These are phyloP conservation scores for Cantharellus cinnabarinus DNA, from an alignment of 768 basidiomycete genomes.

Conservation along the genomic window DNA sequence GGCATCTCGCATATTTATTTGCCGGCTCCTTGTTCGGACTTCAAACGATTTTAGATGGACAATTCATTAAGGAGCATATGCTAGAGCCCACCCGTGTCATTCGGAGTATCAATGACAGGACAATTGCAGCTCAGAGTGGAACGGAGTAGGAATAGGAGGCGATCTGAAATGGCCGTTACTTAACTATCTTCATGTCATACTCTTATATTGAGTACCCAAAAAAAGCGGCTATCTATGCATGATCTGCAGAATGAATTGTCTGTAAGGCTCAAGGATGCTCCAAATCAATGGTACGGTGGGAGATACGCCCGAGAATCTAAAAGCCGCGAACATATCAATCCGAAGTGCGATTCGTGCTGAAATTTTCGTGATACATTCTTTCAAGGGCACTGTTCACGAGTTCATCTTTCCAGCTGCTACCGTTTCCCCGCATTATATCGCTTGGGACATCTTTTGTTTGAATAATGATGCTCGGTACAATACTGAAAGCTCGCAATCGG, in stretches of 20 bases:
- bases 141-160: background rate
- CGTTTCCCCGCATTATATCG: conserved; percentile 22
- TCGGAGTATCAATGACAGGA: conserved; percentile 24
- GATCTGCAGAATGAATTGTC: too few species aligned
- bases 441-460: conserved; percentile 39
- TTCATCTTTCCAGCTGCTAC: background rate
- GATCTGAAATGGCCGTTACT: background rate
- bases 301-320: too few species aligned
- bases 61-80: conserved; percentile 22
- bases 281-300: too few species aligned
- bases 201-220: too few species aligned
- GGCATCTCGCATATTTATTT: too few species aligned
- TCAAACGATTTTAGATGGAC: conserved; percentile 20
- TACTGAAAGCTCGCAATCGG: conserved; percentile 36
- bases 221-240: too few species aligned
- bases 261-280: too few species aligned
- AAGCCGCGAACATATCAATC: too few species aligned
- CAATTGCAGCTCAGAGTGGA: background rate
- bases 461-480: conserved; percentile 46
- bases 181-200: too few species aligned
- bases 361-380: background rate
- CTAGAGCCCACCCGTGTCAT: conserved; percentile 24
- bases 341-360: too few species aligned
- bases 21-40: background rate
- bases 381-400: background rate